Percentiles rank a stretch among this genome's conserved stretches.
Evolutionary conservation across 208 protist species (phyloP).

Genomic region (Phytomonas francai): DNA sequence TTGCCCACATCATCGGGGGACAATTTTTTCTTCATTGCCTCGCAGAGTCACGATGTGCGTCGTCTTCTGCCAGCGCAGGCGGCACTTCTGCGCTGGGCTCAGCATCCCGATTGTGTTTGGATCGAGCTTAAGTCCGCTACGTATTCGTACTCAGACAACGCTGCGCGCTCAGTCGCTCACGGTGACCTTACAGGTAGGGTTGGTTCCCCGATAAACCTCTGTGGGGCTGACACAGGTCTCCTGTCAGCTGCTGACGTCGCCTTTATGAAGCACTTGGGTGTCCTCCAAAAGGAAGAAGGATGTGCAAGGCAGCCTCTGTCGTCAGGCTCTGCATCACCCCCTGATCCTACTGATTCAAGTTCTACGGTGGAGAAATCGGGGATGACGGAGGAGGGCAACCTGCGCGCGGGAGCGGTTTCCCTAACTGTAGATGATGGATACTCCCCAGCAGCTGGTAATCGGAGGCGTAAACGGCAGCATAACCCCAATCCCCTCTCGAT

Average conservation of each 20-base stretch:
- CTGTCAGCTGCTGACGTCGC: constrained; percentile 44
- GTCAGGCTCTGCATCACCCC: neutral
- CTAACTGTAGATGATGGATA: neutral
- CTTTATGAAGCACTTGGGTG: constrained; percentile 43
- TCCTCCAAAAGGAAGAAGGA: neutral
- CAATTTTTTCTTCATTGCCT: constrained; percentile 49
- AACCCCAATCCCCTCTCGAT: constrained; percentile 73
- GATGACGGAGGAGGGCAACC: neutral
- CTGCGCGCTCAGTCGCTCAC: neutral
- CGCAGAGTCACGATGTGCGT: constrained; percentile 75
- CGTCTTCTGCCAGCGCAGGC: constrained; percentile 28
- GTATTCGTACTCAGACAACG: constrained; percentile 29
- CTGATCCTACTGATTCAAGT: neutral
- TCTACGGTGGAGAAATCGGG: neutral
- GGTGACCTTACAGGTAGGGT: neutral
- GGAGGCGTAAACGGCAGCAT: constrained; percentile 16
- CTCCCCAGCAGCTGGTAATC: neutral
- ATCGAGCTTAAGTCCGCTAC: constrained; percentile 53
- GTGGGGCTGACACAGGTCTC: neutral
- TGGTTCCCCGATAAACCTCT: neutral
- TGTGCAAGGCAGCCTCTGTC: neutral
- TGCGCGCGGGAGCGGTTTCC: neutral
- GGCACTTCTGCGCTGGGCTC: constrained; percentile 55
- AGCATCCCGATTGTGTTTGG: constrained; percentile 51
- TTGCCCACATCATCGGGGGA: neutral